Base-by-base conservation (phyloP, 2,329 filamentous ascomycete species). In the Blastomyces percursus region DNA sequence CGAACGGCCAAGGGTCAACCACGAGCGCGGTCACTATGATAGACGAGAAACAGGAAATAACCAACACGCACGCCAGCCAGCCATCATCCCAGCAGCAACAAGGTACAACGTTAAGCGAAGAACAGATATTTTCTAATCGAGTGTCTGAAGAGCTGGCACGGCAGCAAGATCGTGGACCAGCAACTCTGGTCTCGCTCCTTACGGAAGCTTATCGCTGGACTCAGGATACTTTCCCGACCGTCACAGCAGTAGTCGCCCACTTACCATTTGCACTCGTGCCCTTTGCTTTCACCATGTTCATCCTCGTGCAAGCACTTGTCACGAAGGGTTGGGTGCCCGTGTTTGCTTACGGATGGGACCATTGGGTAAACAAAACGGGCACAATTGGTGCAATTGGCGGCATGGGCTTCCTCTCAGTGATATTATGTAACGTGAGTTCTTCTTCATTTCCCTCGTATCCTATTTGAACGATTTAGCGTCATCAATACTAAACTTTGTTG, bases 311-410 rank as follows among this genome's bases (percentile, higher is more conserved):
- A 69, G 86, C 82, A 0, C 74, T 91, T 1, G 87, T 88, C 0
- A 89, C 85, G 0, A 90, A 88, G 66, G 87, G 88, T 12, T 90
- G 88, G 88, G 84, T 90, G 0, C 81, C 82, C 0, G 85, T 90
- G 0, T 90, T 90, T 67, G 87, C 87, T 0, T 79, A 88, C 59
- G 87, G 87, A 1, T 90, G 87, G 87, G 82, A 88, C 63, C 83
- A 87, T 59, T 90, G 87, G 87, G 86, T 89, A 0, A 74, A 79
- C 11, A 86, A 82, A 70, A 90, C 87, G 0, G 87, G 87, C 0
- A 87, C 85, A 0, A 75, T 90, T 0, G 87, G 87, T 1, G 82
- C 82, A 0, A 81, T 90, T 42, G 86, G 85, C 1, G 87, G 87
- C 7, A 90, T 90, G 87, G 87, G 81, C 0, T 89, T 91, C 61